phyloP scores from a whole-genome alignment of 2,329 filamentous ascomycete genomes.

The Fonsecaea nubica region DNA sequence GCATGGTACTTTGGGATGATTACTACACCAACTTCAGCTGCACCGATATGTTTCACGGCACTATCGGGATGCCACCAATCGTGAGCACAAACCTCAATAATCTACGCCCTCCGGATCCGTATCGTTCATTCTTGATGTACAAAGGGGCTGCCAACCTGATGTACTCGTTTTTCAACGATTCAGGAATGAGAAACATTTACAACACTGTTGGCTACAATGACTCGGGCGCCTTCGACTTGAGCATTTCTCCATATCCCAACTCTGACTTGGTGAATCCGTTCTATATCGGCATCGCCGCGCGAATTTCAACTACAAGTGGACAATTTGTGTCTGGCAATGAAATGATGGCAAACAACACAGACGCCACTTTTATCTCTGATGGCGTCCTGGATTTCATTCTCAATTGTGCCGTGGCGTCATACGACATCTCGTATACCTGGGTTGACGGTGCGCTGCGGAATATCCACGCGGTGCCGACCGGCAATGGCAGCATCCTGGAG shows the following conservation, averaged over 20 bases:
- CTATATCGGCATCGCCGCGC: constrained; percentile 26
- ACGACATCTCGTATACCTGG: constrained; percentile 31
- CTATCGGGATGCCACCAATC: constrained; percentile 23
- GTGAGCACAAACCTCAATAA: constrained; percentile 13
- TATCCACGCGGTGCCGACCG: constrained; percentile 12
- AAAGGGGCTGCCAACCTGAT: constrained; percentile 25
- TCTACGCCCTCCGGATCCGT: constrained; percentile 12
- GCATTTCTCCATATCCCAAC: constrained; percentile 22
- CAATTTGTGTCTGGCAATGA: constrained; percentile 19
- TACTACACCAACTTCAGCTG: constrained; percentile 31
- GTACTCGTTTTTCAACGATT: constrained; percentile 29
- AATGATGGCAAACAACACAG: constrained; percentile 15
- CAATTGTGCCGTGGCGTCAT: constrained; percentile 26
- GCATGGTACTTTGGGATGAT: constrained; percentile 26
- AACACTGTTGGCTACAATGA: constrained; percentile 27
- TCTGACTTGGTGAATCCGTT: constrained; percentile 29
- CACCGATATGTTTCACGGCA: constrained; percentile 30
- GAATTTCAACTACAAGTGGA: constrained; percentile 3
- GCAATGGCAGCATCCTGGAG: constrained; percentile 31
- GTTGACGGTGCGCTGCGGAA: constrained; percentile 13
- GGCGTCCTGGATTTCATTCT: constrained; percentile 27
- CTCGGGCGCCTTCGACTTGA: constrained; percentile 12
- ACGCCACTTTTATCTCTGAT: constrained; percentile 10
- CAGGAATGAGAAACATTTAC: constrained; percentile 26
- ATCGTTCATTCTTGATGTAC: constrained; percentile 30